Evolutionary conservation across 2,329 filamentous ascomycete species (phyloP), one percentile per base, ranked within the genome.

Genomic region (Sporothrix protearum): DNA sequence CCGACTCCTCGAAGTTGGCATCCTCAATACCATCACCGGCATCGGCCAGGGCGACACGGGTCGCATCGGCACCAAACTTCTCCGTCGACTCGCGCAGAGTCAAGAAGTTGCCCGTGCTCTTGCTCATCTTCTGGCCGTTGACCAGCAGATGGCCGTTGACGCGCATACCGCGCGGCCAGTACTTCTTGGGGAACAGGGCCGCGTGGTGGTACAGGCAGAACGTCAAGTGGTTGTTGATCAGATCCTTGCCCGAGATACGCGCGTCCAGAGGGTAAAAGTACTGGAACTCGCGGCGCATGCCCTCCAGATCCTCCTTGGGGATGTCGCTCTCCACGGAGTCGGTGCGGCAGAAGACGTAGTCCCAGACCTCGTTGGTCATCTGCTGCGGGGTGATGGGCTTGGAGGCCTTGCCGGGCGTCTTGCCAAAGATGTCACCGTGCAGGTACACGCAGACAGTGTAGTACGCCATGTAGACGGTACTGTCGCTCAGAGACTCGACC

Each of bases 71-170:
- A 78, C 96, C 96, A 77, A 96, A 99, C 81, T 99, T 99, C 76
- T 90, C 87, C 16, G 95, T 91, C 39, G 94, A 87, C 74, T 97
- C 92, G 70, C 90, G 87, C 69, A 98, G 85, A 12, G 96, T 98
- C 80, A 99, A 86, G 85, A 99, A 99, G 83, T 98, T 99, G 74
- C 96, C 96, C 0, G 94, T 97, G 70, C 91, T 95, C 85, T 99
- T 99, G 80, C 90, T 92, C 96, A 99, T 99, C 87, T 99, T 99
- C 80, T 97, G 93, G 67, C 95, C 95, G 80, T 99, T 99, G 75
- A 99, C 86, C 81, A 97, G 89, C 77, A 98, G 83, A 82, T 98
- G 95, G 1, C 96, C 96, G 79, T 99, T 99, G 74, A 92, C 90
- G 75, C 96, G 91, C 75, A 98, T 87, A 74, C 90, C 90, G 68